Percentiles rank a stretch among this genome's conserved stretches.
Evolutionary conservation across 495 filamentous ascomycete genomes (phyloP).

Genomic region (Aspergillus sclerotiicarbonarius): DNA sequence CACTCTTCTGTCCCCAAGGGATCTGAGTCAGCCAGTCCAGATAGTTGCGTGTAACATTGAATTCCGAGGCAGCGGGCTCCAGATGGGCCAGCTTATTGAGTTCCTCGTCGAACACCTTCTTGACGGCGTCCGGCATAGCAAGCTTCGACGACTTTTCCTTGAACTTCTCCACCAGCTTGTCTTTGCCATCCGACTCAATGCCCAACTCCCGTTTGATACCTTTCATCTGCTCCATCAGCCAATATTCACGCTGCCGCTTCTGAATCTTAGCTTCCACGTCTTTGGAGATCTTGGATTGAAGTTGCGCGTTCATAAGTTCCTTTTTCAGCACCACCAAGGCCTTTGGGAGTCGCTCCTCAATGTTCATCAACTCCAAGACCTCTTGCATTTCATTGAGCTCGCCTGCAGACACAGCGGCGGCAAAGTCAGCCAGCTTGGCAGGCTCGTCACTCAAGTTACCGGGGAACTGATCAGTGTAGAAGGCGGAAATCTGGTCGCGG

Average conservation of each 20-base stretch:
- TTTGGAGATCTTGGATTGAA: slow-evolving; percentile 96
- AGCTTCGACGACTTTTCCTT: slow-evolving; percentile 92
- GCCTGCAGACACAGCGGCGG: slow-evolving; percentile 87
- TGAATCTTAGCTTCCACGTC: slow-evolving; percentile 98
- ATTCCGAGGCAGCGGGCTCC: slow-evolving; percentile 93
- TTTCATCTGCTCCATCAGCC: slow-evolving; percentile 99
- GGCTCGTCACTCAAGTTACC: slow-evolving; percentile 95
- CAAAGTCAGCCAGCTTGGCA: slow-evolving; percentile 92
- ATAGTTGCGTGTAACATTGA: slow-evolving; percentile 99
- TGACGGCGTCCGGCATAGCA: slow-evolving; percentile 94
- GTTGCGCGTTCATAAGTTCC: slow-evolving; percentile 94
- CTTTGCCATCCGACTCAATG: slow-evolving; percentile 95
- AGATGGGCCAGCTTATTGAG: slow-evolving; percentile 94
- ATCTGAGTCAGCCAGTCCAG: slow-evolving; percentile 98
- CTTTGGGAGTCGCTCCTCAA: slow-evolving; percentile 87
- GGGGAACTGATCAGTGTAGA: slow-evolving; percentile 90
- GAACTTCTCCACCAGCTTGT: slow-evolving; percentile 96
- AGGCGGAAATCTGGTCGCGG: slow-evolving; percentile 94
- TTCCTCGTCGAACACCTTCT: slow-evolving; percentile 97
- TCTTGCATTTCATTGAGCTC: slow-evolving; percentile 91
- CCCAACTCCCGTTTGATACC: slow-evolving; percentile 95
- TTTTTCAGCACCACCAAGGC: slow-evolving; percentile 92
- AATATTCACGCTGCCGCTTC: slow-evolving; percentile 97
- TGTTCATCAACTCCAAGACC: slow-evolving; percentile 82
- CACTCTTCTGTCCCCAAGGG: slow-evolving; percentile 93